These are phyloP conservation scores for Coemansia sp. DNA, from an alignment of 192 early-diverging fungal genomes.

Conservation along the genomic window DNA sequence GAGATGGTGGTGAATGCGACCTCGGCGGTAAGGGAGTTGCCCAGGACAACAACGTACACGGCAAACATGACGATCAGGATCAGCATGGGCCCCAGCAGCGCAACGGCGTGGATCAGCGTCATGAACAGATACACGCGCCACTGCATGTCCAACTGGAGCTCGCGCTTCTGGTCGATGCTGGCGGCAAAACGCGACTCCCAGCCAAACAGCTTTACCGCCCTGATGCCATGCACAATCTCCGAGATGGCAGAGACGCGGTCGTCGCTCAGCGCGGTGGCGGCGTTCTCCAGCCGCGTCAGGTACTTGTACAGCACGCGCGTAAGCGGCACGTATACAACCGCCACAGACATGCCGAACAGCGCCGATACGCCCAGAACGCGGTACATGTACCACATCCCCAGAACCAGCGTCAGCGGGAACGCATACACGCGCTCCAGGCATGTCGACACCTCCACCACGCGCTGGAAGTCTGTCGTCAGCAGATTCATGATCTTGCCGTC, in stretches of 20 bases:
- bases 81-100: slow-evolving; percentile 62
- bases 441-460: slow-evolving; percentile 56
- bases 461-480: slow-evolving; percentile 35
- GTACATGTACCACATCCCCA: slow-evolving; percentile 40
- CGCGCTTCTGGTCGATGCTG: slow-evolving; percentile 57
- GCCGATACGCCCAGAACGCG: slow-evolving; percentile 76
- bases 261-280: slow-evolving; percentile 64
- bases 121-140: slow-evolving; percentile 55
- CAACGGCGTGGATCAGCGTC: slow-evolving; percentile 52
- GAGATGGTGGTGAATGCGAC: slow-evolving; percentile 63
- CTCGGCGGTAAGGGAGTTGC: too few relatives aligned
- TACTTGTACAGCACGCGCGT: slow-evolving; percentile 62
- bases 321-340: slow-evolving; percentile 64
- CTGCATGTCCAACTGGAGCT: slow-evolving; percentile 37
- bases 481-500: slow-evolving; percentile 75
- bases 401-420: slow-evolving; percentile 63
- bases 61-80: too few relatives aligned
- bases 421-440: slow-evolving; percentile 64
- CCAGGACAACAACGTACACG: too few relatives aligned
- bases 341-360: slow-evolving; percentile 68
- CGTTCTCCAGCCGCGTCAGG: slow-evolving; percentile 59
- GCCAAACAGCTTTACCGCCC: too few relatives aligned
- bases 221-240: too few relatives aligned
- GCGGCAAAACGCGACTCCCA: slow-evolving; percentile 61
- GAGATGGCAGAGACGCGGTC: slow-evolving; percentile 1